phyloP scores from a whole-genome alignment of 108 stramenopile genomes.

The Conticribra weissflogii region DNA sequence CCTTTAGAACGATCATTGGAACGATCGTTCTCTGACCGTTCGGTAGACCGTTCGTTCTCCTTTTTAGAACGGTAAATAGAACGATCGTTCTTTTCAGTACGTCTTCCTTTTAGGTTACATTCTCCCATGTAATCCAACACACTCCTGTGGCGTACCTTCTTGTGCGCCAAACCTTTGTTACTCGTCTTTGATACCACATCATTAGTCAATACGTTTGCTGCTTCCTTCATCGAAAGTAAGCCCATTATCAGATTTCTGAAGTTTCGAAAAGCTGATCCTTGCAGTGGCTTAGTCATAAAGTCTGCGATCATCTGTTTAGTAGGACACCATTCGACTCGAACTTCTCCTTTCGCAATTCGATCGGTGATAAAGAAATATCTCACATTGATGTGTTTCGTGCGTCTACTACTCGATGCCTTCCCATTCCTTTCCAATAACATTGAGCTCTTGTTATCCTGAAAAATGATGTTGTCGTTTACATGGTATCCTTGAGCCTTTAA shows the following conservation, averaged over 20 bases:
- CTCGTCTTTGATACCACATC: no score
- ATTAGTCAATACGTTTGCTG: no score
- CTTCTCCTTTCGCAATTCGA: background rate
- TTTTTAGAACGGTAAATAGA: no score
- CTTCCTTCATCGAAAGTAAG: no score
- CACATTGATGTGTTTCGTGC: constrained; percentile 22
- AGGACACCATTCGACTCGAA: background rate
- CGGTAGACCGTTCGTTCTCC: no score
- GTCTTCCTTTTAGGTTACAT: no score
- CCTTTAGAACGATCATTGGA: no score
- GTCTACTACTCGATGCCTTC: background rate
- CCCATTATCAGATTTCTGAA: background rate
- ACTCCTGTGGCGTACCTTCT: no score
- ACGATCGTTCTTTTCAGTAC: no score
- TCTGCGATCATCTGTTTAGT: background rate
- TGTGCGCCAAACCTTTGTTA: no score
- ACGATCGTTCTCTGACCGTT: no score
- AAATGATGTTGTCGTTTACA: background rate
- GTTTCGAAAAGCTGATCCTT: background rate
- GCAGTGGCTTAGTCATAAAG: background rate
- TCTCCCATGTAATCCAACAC: no score
- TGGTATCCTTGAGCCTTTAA: constrained; percentile 18
- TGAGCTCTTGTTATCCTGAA: constrained; percentile 18
- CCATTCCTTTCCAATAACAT: constrained; percentile 12
- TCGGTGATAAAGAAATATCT: background rate